A percentile compares a stretch with the other conserved stretches of the same genome.
These are phyloP conservation scores for Biscogniauxia sp. DNA, from an alignment of 2,329 filamentous ascomycete genomes.

Conservation along the genomic window DNA sequence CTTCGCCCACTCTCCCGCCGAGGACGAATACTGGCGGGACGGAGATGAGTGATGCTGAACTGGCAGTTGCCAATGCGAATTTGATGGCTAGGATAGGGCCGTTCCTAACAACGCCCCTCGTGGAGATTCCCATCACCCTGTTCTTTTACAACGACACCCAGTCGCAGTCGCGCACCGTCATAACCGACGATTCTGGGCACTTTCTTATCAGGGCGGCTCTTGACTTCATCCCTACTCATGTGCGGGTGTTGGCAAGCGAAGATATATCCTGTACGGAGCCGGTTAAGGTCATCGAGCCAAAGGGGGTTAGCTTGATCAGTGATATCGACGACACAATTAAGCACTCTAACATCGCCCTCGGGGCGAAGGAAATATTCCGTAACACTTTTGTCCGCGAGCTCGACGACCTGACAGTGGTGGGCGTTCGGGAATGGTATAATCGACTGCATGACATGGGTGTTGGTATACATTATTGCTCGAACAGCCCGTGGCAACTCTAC, in stretches of 20 bases:
- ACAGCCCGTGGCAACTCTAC: conserved; percentile 97
- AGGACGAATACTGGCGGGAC: conserved; percentile 34
- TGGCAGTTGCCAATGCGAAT: conserved; percentile 77
- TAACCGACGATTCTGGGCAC: conserved; percentile 86
- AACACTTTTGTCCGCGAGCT: conserved; percentile 93
- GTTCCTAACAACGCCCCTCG: conserved; percentile 82
- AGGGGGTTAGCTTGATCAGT: conserved; percentile 88
- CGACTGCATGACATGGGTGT: conserved; percentile 77
- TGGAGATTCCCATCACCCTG: conserved; percentile 75
- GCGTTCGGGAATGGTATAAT: conserved; percentile 87
- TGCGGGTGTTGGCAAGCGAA: conserved; percentile 83
- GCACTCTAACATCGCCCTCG: conserved; percentile 82
- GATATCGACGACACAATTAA: conserved; percentile 99
- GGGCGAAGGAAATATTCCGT: conserved; percentile 90
- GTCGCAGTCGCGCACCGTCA: conserved; percentile 80
- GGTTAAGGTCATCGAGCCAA: conserved; percentile 72
- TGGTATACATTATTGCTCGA: conserved; percentile 95
- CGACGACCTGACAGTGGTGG: conserved; percentile 75
- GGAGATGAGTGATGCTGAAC: conserved; percentile 72
- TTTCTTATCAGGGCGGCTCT: conserved; percentile 78
- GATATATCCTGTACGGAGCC: conserved; percentile 77
- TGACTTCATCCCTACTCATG: conserved; percentile 86
- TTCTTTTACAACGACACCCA: conserved; percentile 90
- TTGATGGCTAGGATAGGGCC: conserved; percentile 84
- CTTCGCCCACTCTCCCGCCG: conserved; percentile 42